Percentiles rank a stretch among this genome's conserved stretches.
Evolutionary conservation across 495 filamentous ascomycete species (phyloP).

Genomic region (Penicillium coprophilum): DNA sequence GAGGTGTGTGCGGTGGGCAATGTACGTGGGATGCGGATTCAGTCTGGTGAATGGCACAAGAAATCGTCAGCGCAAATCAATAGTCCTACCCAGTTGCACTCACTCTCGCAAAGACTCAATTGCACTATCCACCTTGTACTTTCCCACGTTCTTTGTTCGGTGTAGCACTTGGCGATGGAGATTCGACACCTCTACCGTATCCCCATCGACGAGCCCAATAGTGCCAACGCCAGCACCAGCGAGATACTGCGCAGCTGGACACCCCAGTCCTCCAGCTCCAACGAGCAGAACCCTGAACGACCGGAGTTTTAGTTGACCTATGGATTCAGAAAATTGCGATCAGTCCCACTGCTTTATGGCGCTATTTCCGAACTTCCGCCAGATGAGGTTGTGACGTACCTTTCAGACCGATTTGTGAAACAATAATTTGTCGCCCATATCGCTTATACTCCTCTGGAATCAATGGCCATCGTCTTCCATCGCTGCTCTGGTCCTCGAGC

Average conservation of each 20-base stretch:
- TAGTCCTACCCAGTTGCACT: constrained; percentile 12
- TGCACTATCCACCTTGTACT: constrained; percentile 78
- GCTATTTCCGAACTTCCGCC: background rate
- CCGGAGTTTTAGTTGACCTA: constrained; percentile 78
- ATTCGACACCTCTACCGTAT: constrained; percentile 85
- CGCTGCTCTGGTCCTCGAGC: background rate
- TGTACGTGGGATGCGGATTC: constrained; percentile 67
- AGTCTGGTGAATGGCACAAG: constrained; percentile 38
- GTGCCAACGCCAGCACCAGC: constrained; percentile 84
- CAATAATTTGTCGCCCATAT: constrained; percentile 91
- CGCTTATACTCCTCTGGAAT: constrained; percentile 68
- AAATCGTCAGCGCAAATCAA: constrained; percentile 1
- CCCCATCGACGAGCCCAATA: constrained; percentile 82
- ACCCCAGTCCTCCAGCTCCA: constrained; percentile 91
- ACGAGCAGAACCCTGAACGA: constrained; percentile 72
- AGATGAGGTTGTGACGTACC: constrained; percentile 45
- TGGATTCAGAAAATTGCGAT: constrained; percentile 15
- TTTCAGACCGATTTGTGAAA: constrained; percentile 78
- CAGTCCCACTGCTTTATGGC: background rate
- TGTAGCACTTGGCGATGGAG: constrained; percentile 92
- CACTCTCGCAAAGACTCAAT: constrained; percentile 64
- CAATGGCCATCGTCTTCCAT: constrained; percentile 58
- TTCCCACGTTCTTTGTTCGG: constrained; percentile 65
- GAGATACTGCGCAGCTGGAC: constrained; percentile 85
- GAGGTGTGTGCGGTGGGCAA: constrained; percentile 59